Evolutionary conservation across 2,329 filamentous ascomycete genomes (phyloP).

Genomic region (Helicocarpus griseus): DNA sequence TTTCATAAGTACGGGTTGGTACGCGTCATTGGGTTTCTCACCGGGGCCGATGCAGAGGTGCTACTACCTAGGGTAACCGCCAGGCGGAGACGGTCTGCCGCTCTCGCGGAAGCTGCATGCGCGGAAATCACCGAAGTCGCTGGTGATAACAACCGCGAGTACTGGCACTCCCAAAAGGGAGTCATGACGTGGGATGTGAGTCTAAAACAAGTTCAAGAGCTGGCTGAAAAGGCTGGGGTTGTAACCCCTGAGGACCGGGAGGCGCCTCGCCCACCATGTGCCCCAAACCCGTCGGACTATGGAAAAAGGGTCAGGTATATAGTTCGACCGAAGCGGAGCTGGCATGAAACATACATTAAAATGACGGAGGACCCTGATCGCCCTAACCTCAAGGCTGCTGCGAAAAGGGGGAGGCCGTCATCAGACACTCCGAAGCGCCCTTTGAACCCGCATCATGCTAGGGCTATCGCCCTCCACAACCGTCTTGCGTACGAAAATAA

Average conservation of each 20-base stretch:
- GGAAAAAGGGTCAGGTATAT: constrained; percentile 14
- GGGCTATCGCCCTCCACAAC: background rate
- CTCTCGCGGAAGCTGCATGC: constrained; percentile 52
- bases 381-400: constrained; percentile 14
- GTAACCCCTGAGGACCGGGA: constrained; percentile 23
- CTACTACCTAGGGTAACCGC: constrained; percentile 53
- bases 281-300: constrained; percentile 15
- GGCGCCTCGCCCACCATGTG: constrained; percentile 14
- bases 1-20: constrained; percentile 71
- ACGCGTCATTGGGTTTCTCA: constrained; percentile 66
- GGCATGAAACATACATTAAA: constrained; percentile 34
- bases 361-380: background rate
- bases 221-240: constrained; percentile 20
- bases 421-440: background rate
- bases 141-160: constrained; percentile 23
- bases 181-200: constrained; percentile 18
- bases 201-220: constrained; percentile 20
- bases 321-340: constrained; percentile 28
- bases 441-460: background rate
- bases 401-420: constrained; percentile 16
- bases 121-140: constrained; percentile 21
- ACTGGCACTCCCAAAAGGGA: constrained; percentile 17
- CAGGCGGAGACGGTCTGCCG: constrained; percentile 45
- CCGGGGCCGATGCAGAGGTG: constrained; percentile 47
- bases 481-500: constrained; percentile 2